Conservation (phyloP, 2,329 filamentous ascomycete genomes). For the Xylaria digitata region DNA sequence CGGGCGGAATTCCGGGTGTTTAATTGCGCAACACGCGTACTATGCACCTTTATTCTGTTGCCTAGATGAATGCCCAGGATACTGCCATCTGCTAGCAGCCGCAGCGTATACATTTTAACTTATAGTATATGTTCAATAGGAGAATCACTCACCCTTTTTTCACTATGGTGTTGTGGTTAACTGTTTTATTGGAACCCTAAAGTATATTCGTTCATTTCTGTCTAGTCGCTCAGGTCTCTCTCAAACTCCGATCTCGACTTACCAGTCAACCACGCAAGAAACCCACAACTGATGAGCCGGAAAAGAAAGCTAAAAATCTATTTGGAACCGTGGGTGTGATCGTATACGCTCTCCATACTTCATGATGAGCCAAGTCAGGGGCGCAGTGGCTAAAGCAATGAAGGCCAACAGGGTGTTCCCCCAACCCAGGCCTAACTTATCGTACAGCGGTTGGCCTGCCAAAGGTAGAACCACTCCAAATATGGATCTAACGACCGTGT, state of each 20-base stretch:
- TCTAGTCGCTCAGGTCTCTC: too few species aligned
- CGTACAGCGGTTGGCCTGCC: conserved; percentile 53
- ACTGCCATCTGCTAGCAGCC: too few species aligned
- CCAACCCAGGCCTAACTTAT: conserved; percentile 49
- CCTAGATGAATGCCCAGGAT: too few species aligned
- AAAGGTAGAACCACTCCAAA: conserved; percentile 67
- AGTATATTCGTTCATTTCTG: too few species aligned
- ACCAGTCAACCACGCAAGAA: too few species aligned
- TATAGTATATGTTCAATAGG: too few species aligned
- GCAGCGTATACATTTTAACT: too few species aligned
- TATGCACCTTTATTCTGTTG: background rate
- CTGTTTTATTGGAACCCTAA: too few species aligned
- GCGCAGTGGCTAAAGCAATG: conserved; percentile 45
- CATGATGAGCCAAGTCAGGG: conserved; percentile 41
- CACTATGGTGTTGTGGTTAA: too few species aligned
- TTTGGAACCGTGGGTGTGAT: conserved; percentile 29
- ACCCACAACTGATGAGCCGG: too few species aligned
- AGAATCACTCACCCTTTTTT: too few species aligned
- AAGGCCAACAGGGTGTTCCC: conserved; percentile 50
- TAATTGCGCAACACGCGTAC: background rate
- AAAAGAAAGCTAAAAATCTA: conserved; percentile 20
- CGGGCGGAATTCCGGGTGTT: background rate
- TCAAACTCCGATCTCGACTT: background rate
- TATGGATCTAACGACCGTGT: conserved; percentile 63
- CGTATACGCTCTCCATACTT: conserved; percentile 42